A percentile compares a stretch with the other conserved stretches of the same genome.
Conservation (phyloP, 352 stramenopile species). For the Phytophthora tentaculata region DNA sequence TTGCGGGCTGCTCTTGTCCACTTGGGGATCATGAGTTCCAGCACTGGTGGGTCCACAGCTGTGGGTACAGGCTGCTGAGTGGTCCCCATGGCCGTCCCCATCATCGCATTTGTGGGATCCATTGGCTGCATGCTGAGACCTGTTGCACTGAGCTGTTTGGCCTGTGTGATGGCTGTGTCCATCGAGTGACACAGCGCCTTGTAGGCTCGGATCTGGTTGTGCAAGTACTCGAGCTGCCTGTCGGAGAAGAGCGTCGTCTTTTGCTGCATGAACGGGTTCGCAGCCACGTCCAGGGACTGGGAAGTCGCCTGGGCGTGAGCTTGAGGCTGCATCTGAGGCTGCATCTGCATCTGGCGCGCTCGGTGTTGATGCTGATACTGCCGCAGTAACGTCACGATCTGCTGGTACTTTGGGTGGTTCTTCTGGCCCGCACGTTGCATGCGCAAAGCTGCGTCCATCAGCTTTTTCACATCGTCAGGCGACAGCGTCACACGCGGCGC, state of each 20-base stretch:
- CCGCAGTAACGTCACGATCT: slow-evolving; percentile 80
- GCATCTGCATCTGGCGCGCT: slow-evolving; percentile 26
- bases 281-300: slow-evolving; percentile 50
- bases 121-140: slow-evolving; percentile 3
- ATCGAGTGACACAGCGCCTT: slow-evolving; percentile 87
- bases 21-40: slow-evolving; percentile 55
- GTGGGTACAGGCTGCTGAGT: background rate
- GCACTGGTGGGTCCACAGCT: slow-evolving; percentile 14
- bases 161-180: slow-evolving; percentile 60
- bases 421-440: slow-evolving; percentile 85
- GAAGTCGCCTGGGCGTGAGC: background rate
- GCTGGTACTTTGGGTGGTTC: slow-evolving; percentile 82
- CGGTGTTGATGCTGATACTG: slow-evolving; percentile 75
- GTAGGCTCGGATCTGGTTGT: slow-evolving; percentile 88
- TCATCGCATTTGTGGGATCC: slow-evolving; percentile 8
- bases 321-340: slow-evolving; percentile 34
- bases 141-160: slow-evolving; percentile 26
- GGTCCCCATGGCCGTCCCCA: background rate
- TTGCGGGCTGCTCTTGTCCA: slow-evolving; percentile 65
- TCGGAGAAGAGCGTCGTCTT: slow-evolving; percentile 83
- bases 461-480: slow-evolving; percentile 76
- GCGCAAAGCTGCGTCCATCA: slow-evolving; percentile 84
- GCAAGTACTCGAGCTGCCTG: slow-evolving; percentile 83
- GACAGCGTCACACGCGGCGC: slow-evolving; percentile 46
- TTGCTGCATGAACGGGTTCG: slow-evolving; percentile 69